Base-by-base conservation (phyloP, 2,329 filamentous ascomycete species). In the Diaporthe longicolla region DNA sequence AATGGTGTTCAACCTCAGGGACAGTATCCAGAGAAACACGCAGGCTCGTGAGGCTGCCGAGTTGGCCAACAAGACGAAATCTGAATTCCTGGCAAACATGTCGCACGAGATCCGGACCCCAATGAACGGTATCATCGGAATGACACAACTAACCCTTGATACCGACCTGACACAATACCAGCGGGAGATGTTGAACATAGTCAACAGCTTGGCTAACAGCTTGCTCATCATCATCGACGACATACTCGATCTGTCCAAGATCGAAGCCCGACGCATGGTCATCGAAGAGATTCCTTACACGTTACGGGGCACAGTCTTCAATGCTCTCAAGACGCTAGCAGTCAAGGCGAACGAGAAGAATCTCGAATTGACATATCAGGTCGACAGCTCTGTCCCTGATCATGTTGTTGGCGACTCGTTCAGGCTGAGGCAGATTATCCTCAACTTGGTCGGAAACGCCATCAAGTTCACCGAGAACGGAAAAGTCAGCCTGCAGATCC, bases 381-480 rank as follows among this genome's bases (percentile, higher is more conserved):
- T 98, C 71, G 95, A 98, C 82, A 95, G 93, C 82, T 94, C 94
- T 4, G 95, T 98, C 55, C 96, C 96, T 5, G 96, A 98, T 82
- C 95, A 97, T 82, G 95, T 98, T 54, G 93, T 98, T 76, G 97
- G 97, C 76, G 97, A 99, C 82, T 97, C 95, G 1, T 98, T 98
- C 93, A 93, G 97, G 83, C 87, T 98, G 73, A 92, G 96, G 76
- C 97, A 99, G 84, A 97, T 99, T 79, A 98, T 98, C 76, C 89
- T 98, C 73, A 99, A 99, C 84, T 87, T 99, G 73, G 96, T 98
- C 71, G 97, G 97, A 81, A 99, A 99, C 80, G 96, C 97, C 72
- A 98, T 99, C 88, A 99, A 99, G 82, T 99, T 99, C 83, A 98
- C 97, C 4, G 96, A 98, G 83, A 93, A 97, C 79, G 97, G 97